phyloP scores from a whole-genome alignment of 2,329 filamentous ascomycete species.

The Emericellopsis cladophorae region DNA sequence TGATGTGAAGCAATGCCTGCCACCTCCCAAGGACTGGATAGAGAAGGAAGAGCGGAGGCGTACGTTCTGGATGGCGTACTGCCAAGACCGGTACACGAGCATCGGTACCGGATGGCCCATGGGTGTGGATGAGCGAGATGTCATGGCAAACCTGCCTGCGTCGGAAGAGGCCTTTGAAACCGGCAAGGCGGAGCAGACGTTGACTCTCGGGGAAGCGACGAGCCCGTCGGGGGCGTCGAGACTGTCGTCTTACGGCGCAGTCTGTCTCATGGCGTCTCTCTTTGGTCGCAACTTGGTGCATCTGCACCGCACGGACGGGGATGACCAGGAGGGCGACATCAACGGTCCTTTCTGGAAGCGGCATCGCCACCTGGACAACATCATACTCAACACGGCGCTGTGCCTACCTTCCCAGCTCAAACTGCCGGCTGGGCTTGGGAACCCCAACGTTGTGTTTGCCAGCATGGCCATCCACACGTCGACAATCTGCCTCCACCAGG shows the following conservation, averaged over 20 bases:
- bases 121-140: slow-evolving; percentile 83
- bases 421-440: slow-evolving; percentile 60
- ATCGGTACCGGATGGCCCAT: slow-evolving; percentile 97
- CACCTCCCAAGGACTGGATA: slow-evolving; percentile 82
- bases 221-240: slow-evolving; percentile 58
- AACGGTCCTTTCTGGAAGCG: slow-evolving; percentile 95
- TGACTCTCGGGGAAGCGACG: slow-evolving; percentile 57
- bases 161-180: slow-evolving; percentile 77
- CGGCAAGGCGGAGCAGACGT: slow-evolving; percentile 61
- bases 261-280: slow-evolving; percentile 75
- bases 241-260: slow-evolving; percentile 66
- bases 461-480: slow-evolving; percentile 98
- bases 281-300: slow-evolving; percentile 88
- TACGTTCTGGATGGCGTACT: slow-evolving; percentile 93
- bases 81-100: slow-evolving; percentile 81
- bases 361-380: slow-evolving; percentile 79
- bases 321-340: slow-evolving; percentile 75
- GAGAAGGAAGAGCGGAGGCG: slow-evolving; percentile 82
- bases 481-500: slow-evolving; percentile 94
- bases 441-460: slow-evolving; percentile 80
- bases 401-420: slow-evolving; percentile 72
- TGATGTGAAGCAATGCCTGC: slow-evolving; percentile 86
- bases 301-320: slow-evolving; percentile 70
- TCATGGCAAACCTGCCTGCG: slow-evolving; percentile 72
- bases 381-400: slow-evolving; percentile 76